A percentile compares a stretch with the other conserved stretches of the same genome.
phyloP scores from a whole-genome alignment of 805 yeast genomes.

The Candida coquimbonensis region DNA sequence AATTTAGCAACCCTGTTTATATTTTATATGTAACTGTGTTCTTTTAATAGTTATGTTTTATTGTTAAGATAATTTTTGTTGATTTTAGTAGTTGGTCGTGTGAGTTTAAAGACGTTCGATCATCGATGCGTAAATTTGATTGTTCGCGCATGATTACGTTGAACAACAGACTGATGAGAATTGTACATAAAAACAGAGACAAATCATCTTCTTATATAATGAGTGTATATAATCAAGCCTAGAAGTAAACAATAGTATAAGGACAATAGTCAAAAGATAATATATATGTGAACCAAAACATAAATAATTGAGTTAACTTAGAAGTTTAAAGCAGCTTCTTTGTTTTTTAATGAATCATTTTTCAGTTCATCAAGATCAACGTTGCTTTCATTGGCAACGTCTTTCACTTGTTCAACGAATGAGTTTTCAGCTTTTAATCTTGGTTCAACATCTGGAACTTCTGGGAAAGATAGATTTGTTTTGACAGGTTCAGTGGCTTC shows the following conservation, averaged over 20 bases:
- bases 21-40: background rate
- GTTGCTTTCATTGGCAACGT: slow-evolving; percentile 3
- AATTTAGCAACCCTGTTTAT: background rate
- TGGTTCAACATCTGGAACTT: slow-evolving; percentile 22
- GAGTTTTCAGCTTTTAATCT: slow-evolving; percentile 7
- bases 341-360: slow-evolving; percentile 25
- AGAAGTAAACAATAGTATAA: background rate
- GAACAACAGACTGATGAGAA: too few species aligned
- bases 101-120: too few species aligned
- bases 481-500: too few species aligned
- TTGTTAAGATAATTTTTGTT: too few species aligned
- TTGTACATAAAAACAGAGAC: too few species aligned
- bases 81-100: too few species aligned
- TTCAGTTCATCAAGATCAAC: slow-evolving; percentile 27
- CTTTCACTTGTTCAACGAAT: slow-evolving; percentile 14
- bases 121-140: too few species aligned
- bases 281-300: background rate
- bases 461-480: slow-evolving; percentile 14
- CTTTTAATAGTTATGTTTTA: too few species aligned
- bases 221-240: too few species aligned
- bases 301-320: background rate
- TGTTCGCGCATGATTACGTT: too few species aligned
- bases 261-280: background rate
- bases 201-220: too few species aligned
- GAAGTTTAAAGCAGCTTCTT: slow-evolving; percentile 17